These are phyloP conservation scores for Botrytis squamosa DNA, from an alignment of 2,329 filamentous ascomycete species.

Conservation along the genomic window DNA sequence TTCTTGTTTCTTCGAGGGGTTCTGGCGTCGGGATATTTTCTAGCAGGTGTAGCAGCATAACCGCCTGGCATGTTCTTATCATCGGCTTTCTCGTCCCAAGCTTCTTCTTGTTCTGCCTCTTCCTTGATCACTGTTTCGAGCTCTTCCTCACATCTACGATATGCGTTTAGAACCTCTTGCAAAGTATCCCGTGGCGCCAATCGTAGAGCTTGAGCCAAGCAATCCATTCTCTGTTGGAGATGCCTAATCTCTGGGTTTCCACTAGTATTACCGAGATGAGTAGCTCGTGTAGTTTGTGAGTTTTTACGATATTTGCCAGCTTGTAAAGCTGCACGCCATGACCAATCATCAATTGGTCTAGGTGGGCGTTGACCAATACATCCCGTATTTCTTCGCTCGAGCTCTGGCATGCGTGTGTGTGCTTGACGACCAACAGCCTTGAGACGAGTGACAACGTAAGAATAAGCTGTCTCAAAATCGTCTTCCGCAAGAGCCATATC, in stretches of 20 bases:
- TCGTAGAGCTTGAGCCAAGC: constrained; percentile 71
- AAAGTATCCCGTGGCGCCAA: constrained; percentile 69
- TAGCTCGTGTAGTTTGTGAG: constrained; percentile 52
- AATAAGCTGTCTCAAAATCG: constrained; percentile 84
- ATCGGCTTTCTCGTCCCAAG: constrained; percentile 67
- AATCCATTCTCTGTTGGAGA: constrained; percentile 78
- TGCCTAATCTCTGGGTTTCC: constrained; percentile 65
- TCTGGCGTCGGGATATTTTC: constrained; percentile 32
- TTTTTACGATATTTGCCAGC: constrained; percentile 72
- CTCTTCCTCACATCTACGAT: constrained; percentile 76
- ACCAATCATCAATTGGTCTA: constrained; percentile 58
- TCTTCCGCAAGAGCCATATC: constrained; percentile 73
- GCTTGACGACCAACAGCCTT: constrained; percentile 42
- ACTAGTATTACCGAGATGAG: constrained; percentile 59
- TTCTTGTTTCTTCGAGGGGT: constrained; percentile 41
- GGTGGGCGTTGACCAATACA: constrained; percentile 32
- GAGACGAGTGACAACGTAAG: constrained; percentile 73
- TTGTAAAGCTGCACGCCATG: constrained; percentile 75
- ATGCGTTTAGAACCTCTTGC: constrained; percentile 72
- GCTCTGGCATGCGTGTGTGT: constrained; percentile 28
- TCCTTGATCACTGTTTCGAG: constrained; percentile 64
- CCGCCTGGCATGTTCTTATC: constrained; percentile 55
- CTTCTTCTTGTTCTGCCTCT: constrained; percentile 67
- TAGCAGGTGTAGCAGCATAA: constrained; percentile 46
- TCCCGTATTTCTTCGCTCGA: constrained; percentile 28